Base-by-base conservation (phyloP, 2,329 filamentous ascomycete genomes). In the Diaporthe sp. region DNA sequence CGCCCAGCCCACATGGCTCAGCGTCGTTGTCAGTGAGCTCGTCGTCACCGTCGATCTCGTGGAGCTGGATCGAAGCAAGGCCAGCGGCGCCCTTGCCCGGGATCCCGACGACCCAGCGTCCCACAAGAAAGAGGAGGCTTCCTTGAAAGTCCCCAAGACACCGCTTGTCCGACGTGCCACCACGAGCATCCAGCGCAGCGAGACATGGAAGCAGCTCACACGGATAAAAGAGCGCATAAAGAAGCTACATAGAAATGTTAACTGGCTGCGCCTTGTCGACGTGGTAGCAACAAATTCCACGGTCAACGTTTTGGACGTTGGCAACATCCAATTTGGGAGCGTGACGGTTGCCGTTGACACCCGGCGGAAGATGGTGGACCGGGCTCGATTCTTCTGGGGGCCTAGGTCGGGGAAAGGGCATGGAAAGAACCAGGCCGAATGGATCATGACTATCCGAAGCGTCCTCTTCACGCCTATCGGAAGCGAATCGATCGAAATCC, bases 1-100 rank as follows among this genome's bases (percentile, higher is more conserved):
- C 84, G 95, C 96, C 61, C 95, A 98, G 83, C 97, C 97, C 58
- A 98, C 97, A 77, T 98, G 96, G 95, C 87, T 98, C 79, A 98
- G 96, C 82, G 88, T 99, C 68, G 94, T 97, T 12, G 85, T 99
- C 75, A 94, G 92, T 80, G 97, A 98, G 81, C 87, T 98, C 67
- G 94, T 92, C 67, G 89, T 99, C 68, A 97, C 95, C 0, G 83
- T 98, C 57, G 95, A 99, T 81, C 86, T 95, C 60, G 89, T 90
- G 75, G 89, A 91, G 64, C 84, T 97, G 55, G 89, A 90, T 77
- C 85, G 85, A 35, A 86, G 85, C 71, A 89, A 87, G 78, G 74
- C 80, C 40, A 78, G 75, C 22, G 82, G 80, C 9, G 81, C 82
- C 13, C 81, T 80, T 61, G 75, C 79, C 52, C 78, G 79, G 42